Evolutionary conservation across 371 early-diverging fungal species (phyloP).

Genomic region (Batrachochytrium dendrobatidis): DNA sequence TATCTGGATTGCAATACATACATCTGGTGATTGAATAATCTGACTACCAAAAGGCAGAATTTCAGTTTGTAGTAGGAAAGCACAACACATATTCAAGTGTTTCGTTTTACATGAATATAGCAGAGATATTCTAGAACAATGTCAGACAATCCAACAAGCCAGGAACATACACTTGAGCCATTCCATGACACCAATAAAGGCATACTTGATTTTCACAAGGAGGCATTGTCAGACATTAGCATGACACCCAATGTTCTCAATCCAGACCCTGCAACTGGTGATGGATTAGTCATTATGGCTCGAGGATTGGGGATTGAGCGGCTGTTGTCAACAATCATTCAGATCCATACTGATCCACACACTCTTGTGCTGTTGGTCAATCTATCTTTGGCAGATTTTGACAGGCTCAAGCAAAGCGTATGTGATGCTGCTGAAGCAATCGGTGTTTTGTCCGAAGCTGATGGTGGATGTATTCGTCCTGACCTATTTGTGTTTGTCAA

Average conservation of each 20-base stretch:
- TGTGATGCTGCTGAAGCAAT: background rate
- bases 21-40: no score
- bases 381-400: slow-evolving; percentile 57
- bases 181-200: no score
- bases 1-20: no score
- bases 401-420: slow-evolving; percentile 35
- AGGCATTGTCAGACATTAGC: slow-evolving; percentile 10
- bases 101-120: no score
- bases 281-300: slow-evolving; percentile 75
- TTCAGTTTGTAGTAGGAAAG: no score
- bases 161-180: no score
- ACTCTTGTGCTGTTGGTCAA: slow-evolving; percentile 79
- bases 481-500: slow-evolving; percentile 43
- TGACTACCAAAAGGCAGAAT: no score
- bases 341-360: slow-evolving; percentile 61
- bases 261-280: slow-evolving; percentile 21
- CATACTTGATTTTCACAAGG: slow-evolving; percentile 13
- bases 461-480: background rate
- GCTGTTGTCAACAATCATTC: slow-evolving; percentile 60
- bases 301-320: slow-evolving; percentile 72
- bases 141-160: no score
- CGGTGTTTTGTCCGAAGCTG: background rate
- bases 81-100: no score
- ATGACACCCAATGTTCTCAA: background rate
- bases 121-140: no score